Evolutionary conservation across 768 basidiomycete genomes (phyloP).

Genomic region (Megacollybia marginata): DNA sequence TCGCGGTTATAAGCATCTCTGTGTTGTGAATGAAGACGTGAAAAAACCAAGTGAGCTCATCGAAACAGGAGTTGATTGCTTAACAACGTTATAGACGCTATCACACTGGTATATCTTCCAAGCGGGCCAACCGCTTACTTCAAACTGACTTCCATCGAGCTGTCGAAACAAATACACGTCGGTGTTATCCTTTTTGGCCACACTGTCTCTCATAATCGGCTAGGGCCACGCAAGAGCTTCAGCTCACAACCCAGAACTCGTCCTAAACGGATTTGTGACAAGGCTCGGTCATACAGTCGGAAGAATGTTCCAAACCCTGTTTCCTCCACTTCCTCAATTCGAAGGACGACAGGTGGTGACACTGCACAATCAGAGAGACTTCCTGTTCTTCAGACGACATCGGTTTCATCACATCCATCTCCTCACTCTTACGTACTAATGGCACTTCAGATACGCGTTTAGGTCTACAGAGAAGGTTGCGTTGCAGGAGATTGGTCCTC

Average conservation of each 20-base stretch:
- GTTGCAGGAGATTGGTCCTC: conserved; percentile 95
- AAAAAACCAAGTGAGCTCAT: conserved; percentile 79
- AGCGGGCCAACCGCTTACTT: conserved; percentile 93
- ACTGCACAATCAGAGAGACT: conserved; percentile 95
- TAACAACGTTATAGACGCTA: conserved; percentile 56
- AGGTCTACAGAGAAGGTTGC: conserved; percentile 85
- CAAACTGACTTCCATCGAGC: conserved; percentile 82
- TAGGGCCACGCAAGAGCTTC: conserved; percentile 92
- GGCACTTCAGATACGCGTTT: conserved; percentile 70
- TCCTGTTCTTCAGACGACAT: conserved; percentile 94
- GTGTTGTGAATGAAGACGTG: conserved; percentile 94
- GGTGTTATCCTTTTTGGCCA: conserved; percentile 15
- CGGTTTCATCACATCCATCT: conserved; percentile 41
- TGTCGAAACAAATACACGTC: conserved; percentile 83
- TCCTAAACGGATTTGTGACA: conserved; percentile 91
- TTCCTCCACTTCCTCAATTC: conserved; percentile 92
- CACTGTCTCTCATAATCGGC: conserved; percentile 1
- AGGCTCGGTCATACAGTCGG: conserved; percentile 90
- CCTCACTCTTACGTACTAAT: conserved; percentile 6
- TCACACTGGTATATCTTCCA: conserved; percentile 88
- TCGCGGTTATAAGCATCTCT: conserved; percentile 79
- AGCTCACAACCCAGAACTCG: conserved; percentile 89
- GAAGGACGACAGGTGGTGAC: conserved; percentile 96
- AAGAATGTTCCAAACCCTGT: conserved; percentile 92
- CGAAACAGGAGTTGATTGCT: not conserved